Conservation (phyloP, 139 green algal species). For the Chlorella sp. region DNA sequence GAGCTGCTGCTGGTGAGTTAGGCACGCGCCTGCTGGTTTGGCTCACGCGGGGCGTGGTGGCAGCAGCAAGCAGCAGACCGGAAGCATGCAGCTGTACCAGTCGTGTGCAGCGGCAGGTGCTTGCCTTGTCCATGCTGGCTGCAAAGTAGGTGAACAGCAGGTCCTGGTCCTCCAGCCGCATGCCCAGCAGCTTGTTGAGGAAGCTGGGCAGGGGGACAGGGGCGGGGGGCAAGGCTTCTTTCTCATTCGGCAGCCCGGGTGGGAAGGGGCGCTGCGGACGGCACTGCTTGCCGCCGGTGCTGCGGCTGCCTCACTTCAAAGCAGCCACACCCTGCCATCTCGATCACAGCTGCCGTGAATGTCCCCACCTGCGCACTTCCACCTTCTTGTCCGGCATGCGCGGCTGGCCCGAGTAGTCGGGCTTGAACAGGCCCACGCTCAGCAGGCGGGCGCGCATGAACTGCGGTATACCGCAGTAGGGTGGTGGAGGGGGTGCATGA, state of each 20-base stretch:
- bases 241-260: no score
- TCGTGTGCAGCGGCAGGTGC: no score
- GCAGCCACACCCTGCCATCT: not conserved
- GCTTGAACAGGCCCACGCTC: not conserved
- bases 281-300: no score
- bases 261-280: no score
- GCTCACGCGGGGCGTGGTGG: no score
- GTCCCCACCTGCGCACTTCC: not conserved
- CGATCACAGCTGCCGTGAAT: not conserved
- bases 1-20: no score
- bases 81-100: no score
- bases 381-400: not conserved
- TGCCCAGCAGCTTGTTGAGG: conserved; percentile 19
- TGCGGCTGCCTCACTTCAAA: no score
- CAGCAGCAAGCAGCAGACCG: no score
- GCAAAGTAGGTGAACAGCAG: not conserved
- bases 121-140: not conserved
- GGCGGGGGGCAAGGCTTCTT: not conserved
- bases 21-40: no score
- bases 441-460: conserved; percentile 18
- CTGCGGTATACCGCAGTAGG: no score
- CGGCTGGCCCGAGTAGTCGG: not conserved
- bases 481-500: no score
- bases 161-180: conserved; percentile 12
- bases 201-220: not conserved